Evolutionary conservation across 306 rosid genomes (phyloP).

Genomic region (Castanea crenata): DNA sequence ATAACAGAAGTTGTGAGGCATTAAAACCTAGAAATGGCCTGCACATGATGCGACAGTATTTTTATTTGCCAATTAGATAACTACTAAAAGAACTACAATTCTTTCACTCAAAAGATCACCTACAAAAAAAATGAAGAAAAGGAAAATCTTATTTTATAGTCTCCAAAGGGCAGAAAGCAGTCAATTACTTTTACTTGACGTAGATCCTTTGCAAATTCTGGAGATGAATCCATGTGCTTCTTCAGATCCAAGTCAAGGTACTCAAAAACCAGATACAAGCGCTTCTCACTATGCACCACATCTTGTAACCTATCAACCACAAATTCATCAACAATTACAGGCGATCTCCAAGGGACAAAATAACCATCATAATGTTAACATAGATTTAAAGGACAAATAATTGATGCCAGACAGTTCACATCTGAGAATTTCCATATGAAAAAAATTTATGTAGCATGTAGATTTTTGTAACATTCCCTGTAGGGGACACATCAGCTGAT

Average conservation of each 20-base stretch:
- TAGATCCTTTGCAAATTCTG: conserved; percentile 79
- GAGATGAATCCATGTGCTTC: conserved; percentile 98
- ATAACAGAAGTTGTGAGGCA: neutral
- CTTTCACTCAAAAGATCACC: neutral
- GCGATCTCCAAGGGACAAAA: conserved; percentile 1
- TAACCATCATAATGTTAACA: neutral
- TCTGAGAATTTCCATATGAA: neutral
- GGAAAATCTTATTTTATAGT: neutral
- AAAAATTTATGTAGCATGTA: neutral
- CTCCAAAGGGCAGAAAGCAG: conserved; percentile 6
- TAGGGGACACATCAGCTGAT: too few species aligned
- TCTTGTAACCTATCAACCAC: conserved; percentile 74
- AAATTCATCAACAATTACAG: conserved; percentile 25
- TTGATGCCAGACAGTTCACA: neutral
- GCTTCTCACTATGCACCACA: conserved; percentile 91
- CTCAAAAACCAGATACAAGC: conserved; percentile 91
- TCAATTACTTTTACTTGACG: conserved; percentile 78
- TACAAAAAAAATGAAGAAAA: neutral
- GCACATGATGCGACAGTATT: neutral
- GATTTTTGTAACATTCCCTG: neutral
- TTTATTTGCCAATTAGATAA: neutral
- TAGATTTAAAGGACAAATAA: neutral
- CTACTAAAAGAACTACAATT: neutral
- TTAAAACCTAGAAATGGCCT: conserved; percentile 3
- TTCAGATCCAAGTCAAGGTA: conserved; percentile 95